Base-by-base conservation (phyloP, 768 basidiomycete species). In the Coprinopsis cinerea region DNA sequence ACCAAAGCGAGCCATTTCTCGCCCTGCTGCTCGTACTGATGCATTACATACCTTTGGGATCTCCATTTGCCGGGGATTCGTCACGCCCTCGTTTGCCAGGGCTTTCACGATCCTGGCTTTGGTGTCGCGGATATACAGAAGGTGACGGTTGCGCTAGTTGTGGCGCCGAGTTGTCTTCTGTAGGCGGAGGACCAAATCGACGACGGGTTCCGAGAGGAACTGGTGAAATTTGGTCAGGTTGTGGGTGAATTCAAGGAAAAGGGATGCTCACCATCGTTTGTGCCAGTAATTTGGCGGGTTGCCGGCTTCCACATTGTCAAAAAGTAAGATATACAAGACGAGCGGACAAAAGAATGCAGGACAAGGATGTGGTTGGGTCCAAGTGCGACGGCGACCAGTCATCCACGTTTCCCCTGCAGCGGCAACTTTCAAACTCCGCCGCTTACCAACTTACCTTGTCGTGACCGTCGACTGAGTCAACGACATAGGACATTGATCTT, bases 91-190 rank as follows among this genome's bases (percentile, higher is more conserved):
- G 75, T 61, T 81, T 83, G 34, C 73, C 72, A 37, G 75, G 75
- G 55, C 70, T 73, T 44, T 86, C 76, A 46, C 67, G 65, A 25
- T 82, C 80, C 59, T 79, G 77, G 48, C 75, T 68, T 35, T 67
- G 70, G 25, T 77, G 77, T 37, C 86, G 83, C 36, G 89, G 88
- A 65, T 88, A 90, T 6, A 85, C 89, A 44, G 88, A 88, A 36
- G 89, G 87, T 35, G 89, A 89, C 4, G 90, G 88, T 56, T 92
- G 88, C 9, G 88, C 88, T 46, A 91, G 81, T 59, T 90, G 88
- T 55, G 90, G 89, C 23, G 89, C 86, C 17, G 82, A 81, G 23
- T 68, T 72, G 62, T 92, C 92, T 63, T 94, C 93, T 32, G 79
- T 72, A 3, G 89, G 86, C 24, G 86, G 85, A 41, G 90, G 87